These are phyloP conservation scores for Eutrema yunnanense DNA, from an alignment of 345 rosid genomes.

Conservation along the genomic window DNA sequence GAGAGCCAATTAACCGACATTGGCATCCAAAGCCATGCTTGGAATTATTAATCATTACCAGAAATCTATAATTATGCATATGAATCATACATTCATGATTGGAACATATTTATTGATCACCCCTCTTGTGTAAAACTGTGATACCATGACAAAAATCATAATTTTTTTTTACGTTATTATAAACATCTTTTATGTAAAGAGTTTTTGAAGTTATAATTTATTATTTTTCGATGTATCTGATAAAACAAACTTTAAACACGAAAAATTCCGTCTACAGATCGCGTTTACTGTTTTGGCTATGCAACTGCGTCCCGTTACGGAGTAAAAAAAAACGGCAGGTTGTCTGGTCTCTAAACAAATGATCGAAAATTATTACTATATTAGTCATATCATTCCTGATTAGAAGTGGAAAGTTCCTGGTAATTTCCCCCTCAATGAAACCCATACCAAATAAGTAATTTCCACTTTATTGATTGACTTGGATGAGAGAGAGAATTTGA, in stretches of 20 bases:
- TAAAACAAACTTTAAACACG: background rate
- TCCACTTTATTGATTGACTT: background rate
- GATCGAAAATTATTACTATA: background rate
- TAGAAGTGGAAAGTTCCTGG: background rate
- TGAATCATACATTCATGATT: background rate
- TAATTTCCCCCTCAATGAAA: background rate
- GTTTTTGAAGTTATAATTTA: no score
- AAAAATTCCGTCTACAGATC: background rate
- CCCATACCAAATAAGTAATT: background rate
- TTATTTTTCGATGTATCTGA: no score
- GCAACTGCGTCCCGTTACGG: background rate
- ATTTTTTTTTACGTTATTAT: no score
- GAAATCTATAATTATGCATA: background rate
- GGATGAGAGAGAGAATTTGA: background rate
- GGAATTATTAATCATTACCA: constrained; percentile 12
- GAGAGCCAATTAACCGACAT: constrained; percentile 16
- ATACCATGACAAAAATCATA: background rate
- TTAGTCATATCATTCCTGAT: background rate
- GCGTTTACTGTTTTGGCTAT: background rate
- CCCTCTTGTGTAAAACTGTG: background rate
- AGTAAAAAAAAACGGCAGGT: background rate
- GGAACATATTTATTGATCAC: background rate
- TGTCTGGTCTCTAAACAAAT: background rate
- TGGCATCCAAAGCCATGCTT: constrained; percentile 8
- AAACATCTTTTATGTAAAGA: no score